Base-by-base conservation (phyloP, 2,329 filamentous ascomycete species). In the Cephalotrichum gorgonifer region DNA sequence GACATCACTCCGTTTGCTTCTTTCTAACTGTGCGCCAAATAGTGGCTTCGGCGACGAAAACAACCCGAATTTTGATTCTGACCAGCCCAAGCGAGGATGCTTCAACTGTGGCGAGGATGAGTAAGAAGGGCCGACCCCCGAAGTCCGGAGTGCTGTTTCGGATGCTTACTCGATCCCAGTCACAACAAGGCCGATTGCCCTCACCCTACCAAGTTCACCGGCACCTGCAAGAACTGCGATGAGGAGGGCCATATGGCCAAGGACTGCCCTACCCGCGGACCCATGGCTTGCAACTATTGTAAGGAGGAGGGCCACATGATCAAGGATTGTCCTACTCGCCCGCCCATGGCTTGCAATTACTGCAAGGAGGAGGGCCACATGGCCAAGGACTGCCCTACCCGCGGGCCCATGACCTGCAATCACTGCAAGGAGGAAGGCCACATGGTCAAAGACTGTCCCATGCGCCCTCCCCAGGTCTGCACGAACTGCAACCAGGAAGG, bases 381-480 rank as follows among this genome's bases (percentile, higher is more conserved):
- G 56, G 67, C 75, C 47, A 72, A 75, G 20, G 79, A 85, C 47
- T 89, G 85, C 54, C 82, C 83, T 1, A 64, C 73, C 2, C 77
- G 76, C 53, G 72, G 74, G 6, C 69, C 80, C 1, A 64, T 66
- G 56, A 52, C 71, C 9, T 86, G 83, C 64, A 70, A 71, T 46
- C 81, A 83, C 57, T 87, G 84, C 58, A 67, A 74, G 26, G 63
- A 79, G 54, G 73, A 78, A 57, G 81, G 81, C 79, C 59, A 79
- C 55, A 64, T 78, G 56, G 67, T 75, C 47, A 72, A 75, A 17
- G 79, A 85, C 47, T 89, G 85, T 54, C 82, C 83, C 1, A 64
- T 73, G 2, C 77, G 76, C 53, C 72, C 74, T 7, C 69, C 80
- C 1, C 64, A 66, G 56, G 52, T 71, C 8, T 86, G 83, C 64